phyloP scores from a whole-genome alignment of 2,329 filamentous ascomycete species.

The Colletotrichum salicis region DNA sequence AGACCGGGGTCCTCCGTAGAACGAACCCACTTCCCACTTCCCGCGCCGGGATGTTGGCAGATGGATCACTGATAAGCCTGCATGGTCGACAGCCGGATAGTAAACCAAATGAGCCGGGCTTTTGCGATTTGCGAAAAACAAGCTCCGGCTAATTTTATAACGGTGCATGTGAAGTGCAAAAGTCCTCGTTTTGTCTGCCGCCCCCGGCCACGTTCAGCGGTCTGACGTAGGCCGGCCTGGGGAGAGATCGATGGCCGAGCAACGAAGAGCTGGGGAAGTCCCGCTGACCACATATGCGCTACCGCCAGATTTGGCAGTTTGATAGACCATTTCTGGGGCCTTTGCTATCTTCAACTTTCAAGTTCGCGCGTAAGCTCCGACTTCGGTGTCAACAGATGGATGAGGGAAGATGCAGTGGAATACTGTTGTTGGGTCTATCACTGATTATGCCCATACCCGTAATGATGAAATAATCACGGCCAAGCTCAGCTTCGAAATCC shows the following conservation, averaged over 20 bases:
- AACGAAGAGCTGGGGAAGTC: not conserved
- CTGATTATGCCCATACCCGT: not conserved
- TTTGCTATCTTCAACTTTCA: not conserved
- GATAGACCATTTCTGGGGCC: not conserved
- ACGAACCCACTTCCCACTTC: slow-evolving; percentile 11
- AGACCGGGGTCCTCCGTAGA: not conserved
- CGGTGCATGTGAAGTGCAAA: not conserved
- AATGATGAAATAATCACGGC: not conserved
- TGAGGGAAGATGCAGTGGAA: no score
- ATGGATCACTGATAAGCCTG: slow-evolving; percentile 25
- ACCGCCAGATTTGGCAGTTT: not conserved
- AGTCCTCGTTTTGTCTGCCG: no score
- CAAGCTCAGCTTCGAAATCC: not conserved
- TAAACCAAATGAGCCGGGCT: not conserved
- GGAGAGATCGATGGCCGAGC: not conserved
- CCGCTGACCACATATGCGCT: not conserved
- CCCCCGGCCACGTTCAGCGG: not conserved
- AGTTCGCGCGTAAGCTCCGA: not conserved
- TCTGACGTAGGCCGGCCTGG: not conserved
- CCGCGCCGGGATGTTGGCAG: not conserved
- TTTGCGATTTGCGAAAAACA: not conserved
- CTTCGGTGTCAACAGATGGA: not conserved
- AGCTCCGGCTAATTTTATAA: not conserved
- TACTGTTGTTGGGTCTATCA: not conserved
- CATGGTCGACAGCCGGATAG: slow-evolving; percentile 9